Evolutionary conservation across 2,329 filamentous ascomycete species (phyloP).

Genomic region (Sclerotinia spermophila): DNA sequence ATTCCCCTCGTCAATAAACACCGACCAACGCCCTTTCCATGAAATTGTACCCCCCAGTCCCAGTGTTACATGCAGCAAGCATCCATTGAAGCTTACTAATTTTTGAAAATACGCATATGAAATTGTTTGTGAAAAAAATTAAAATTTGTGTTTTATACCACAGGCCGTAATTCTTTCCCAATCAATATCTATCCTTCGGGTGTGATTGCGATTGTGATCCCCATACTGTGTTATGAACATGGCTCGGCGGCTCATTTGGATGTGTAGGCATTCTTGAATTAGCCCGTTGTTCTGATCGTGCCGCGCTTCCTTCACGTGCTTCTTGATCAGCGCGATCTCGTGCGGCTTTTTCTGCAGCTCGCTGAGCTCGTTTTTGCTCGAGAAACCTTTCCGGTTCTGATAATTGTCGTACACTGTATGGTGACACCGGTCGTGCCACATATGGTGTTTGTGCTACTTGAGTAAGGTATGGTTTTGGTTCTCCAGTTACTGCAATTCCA

Average conservation of each 20-base stretch:
- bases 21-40: constrained; percentile 1
- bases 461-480: constrained; percentile 28
- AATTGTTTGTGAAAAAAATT: not conserved
- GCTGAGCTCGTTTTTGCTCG: constrained; percentile 22
- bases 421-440: not conserved
- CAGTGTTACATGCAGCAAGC: not conserved
- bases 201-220: not conserved
- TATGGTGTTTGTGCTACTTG: constrained; percentile 22
- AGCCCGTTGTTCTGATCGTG: constrained; percentile 7
- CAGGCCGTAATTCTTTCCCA: not conserved
- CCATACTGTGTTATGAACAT: constrained; percentile 14
- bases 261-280: constrained; percentile 4
- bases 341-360: not conserved
- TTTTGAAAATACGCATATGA: not conserved
- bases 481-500: constrained; percentile 27
- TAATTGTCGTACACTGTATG: constrained; percentile 9
- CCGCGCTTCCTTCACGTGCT: not conserved
- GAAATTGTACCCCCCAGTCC: not conserved
- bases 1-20: constrained; percentile 5
- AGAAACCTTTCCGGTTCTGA: constrained; percentile 26
- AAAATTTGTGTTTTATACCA: constrained; percentile 14
- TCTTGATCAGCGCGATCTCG: not conserved
- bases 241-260: not conserved
- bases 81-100: not conserved
- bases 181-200: not conserved